Evolutionary conservation across 306 rosid species (phyloP).

Genomic region (Arachis stenosperma): DNA sequence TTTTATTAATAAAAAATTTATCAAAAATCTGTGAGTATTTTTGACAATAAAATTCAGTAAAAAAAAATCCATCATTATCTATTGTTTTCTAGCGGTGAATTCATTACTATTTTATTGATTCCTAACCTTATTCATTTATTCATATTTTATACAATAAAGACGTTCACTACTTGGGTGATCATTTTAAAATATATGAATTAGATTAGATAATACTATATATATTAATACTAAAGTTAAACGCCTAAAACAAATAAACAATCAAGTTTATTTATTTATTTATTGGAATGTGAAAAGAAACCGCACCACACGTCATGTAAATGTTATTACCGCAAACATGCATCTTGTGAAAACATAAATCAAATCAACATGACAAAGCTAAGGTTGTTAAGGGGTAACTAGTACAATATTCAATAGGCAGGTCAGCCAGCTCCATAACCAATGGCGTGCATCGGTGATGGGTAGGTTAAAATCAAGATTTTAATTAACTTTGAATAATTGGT

Average conservation of each 20-base stretch:
- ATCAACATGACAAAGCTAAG: neutral
- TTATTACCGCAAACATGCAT: conserved; percentile 30
- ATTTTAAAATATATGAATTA: too few species aligned
- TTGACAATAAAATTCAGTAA: too few species aligned
- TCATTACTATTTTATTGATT: too few species aligned
- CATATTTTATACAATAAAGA: too few species aligned
- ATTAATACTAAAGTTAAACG: too few species aligned
- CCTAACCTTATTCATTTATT: too few species aligned
- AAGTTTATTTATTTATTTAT: neutral
- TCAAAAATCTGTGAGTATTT: too few species aligned
- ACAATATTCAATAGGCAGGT: conserved; percentile 32
- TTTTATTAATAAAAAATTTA: too few species aligned
- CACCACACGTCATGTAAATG: conserved; percentile 31
- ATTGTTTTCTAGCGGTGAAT: too few species aligned
- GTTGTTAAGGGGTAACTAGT: conserved; percentile 25
- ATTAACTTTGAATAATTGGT: conserved; percentile 19
- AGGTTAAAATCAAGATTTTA: conserved; percentile 23
- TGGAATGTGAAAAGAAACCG: conserved; percentile 6
- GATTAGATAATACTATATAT: too few species aligned
- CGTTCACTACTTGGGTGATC: too few species aligned
- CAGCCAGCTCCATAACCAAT: conserved; percentile 24
- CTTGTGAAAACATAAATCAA: conserved; percentile 40
- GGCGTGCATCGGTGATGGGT: neutral
- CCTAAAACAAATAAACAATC: neutral
- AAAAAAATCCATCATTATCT: too few species aligned